Conservation (phyloP, 139 green algal species). For the Pseudopediastrum boryanum region DNA sequence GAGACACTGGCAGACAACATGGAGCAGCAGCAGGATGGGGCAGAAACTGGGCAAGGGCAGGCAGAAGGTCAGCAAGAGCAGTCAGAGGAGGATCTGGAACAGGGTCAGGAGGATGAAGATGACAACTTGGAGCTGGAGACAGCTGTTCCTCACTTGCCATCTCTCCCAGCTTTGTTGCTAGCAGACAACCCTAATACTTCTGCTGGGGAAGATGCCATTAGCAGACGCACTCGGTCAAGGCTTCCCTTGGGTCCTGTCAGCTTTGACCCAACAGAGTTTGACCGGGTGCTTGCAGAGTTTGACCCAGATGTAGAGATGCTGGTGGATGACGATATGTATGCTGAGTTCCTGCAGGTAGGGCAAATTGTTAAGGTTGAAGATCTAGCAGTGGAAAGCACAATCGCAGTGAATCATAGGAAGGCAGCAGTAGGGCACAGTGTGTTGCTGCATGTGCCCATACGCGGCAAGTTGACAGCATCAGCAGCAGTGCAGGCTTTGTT, state of each 20-base stretch:
- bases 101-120: not conserved
- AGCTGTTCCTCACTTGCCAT: too few relatives aligned
- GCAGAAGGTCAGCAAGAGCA: not conserved
- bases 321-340: slow-evolving; percentile 39
- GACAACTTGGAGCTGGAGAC: not conserved
- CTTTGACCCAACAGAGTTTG: slow-evolving; percentile 35
- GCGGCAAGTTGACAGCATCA: not conserved
- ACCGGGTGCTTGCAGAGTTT: slow-evolving; percentile 35
- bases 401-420: not conserved
- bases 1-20: too few relatives aligned
- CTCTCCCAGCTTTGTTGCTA: too few relatives aligned
- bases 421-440: not conserved
- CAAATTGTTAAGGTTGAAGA: too few relatives aligned
- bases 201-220: not conserved
- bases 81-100: not conserved
- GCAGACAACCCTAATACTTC: too few relatives aligned
- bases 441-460: not conserved
- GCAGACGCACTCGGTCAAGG: not conserved
- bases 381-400: not conserved
- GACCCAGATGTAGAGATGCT: slow-evolving; percentile 38
- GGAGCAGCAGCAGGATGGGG: not conserved
- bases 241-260: not conserved
- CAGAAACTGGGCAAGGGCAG: too few relatives aligned
- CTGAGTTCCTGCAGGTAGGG: slow-evolving; percentile 38
- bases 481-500: not conserved